Conservation (phyloP, 2,329 filamentous ascomycete species). For the Zymoseptoria tritici region DNA sequence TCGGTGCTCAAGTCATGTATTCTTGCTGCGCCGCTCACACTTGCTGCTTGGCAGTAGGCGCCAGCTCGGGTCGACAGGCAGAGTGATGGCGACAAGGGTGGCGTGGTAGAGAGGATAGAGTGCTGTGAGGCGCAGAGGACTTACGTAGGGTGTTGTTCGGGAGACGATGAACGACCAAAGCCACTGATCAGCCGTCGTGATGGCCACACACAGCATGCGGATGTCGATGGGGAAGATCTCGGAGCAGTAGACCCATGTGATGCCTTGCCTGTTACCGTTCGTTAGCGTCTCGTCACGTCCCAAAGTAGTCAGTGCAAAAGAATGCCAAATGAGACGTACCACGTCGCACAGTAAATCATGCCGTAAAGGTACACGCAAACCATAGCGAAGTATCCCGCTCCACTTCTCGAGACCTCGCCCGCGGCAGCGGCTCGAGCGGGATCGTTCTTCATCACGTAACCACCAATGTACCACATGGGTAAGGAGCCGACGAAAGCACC, state of each 20-base stretch:
- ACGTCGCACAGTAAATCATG: slow-evolving; percentile 44
- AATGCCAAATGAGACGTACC: slow-evolving; percentile 12
- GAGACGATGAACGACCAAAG: slow-evolving; percentile 36
- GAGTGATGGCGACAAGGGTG: neutral
- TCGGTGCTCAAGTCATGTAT: neutral
- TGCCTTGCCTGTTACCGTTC: slow-evolving; percentile 22
- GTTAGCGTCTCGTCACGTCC: neutral
- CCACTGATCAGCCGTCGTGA: slow-evolving; percentile 34
- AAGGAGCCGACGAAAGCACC: slow-evolving; percentile 43
- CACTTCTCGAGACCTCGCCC: slow-evolving; percentile 38
- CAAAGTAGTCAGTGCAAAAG: neutral
- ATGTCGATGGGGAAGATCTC: slow-evolving; percentile 43
- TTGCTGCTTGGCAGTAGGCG: neutral
- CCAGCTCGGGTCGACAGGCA: neutral
- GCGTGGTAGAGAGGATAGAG: neutral
- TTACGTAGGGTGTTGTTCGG: slow-evolving; percentile 30
- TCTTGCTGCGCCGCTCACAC: neutral
- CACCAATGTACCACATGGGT: slow-evolving; percentile 45
- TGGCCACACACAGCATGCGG: slow-evolving; percentile 33
- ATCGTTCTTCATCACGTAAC: slow-evolving; percentile 47
- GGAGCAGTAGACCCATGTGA: slow-evolving; percentile 23
- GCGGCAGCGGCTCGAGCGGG: slow-evolving; percentile 40
- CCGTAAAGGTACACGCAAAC: slow-evolving; percentile 51
- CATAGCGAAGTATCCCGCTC: slow-evolving; percentile 47
- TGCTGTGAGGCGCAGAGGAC: slow-evolving; percentile 21